Conservation (phyloP, 768 basidiomycete genomes). For the Auriculariales sp. region DNA sequence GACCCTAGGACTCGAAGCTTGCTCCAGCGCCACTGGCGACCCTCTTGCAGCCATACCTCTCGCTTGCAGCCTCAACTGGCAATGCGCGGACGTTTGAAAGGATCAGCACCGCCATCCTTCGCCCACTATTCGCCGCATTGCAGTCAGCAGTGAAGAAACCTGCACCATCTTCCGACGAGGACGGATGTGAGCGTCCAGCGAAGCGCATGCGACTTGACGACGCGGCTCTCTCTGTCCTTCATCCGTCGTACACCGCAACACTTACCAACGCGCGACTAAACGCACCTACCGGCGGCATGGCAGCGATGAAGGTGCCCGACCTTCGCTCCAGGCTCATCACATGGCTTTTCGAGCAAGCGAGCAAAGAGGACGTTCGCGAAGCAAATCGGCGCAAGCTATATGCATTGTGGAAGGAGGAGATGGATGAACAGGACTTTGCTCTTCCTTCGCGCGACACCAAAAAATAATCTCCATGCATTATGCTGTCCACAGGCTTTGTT, state of each 20-base stretch:
- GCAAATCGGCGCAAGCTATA: slow-evolving; percentile 75
- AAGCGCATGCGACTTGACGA: slow-evolving; percentile 30
- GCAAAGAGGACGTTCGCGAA: slow-evolving; percentile 58
- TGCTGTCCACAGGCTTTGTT: too few relatives aligned
- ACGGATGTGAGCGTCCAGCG: slow-evolving; percentile 24
- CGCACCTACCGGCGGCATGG: slow-evolving; percentile 24
- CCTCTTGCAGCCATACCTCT: slow-evolving; percentile 56
- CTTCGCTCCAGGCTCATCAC: slow-evolving; percentile 44
- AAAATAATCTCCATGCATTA: background rate
- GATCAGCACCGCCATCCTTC: slow-evolving; percentile 49
- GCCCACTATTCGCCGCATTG: slow-evolving; percentile 52
- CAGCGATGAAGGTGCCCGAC: slow-evolving; percentile 15
- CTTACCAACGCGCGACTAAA: slow-evolving; percentile 39
- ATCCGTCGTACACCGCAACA: slow-evolving; percentile 28
- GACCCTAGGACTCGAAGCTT: background rate
- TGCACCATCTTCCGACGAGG: slow-evolving; percentile 13
- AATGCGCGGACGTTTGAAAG: slow-evolving; percentile 57
- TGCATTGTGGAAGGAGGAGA: slow-evolving; percentile 52
- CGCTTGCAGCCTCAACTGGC: slow-evolving; percentile 53
- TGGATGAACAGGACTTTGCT: slow-evolving; percentile 16
- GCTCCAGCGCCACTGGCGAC: slow-evolving; percentile 34
- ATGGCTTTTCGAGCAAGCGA: slow-evolving; percentile 59
- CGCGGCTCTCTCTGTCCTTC: slow-evolving; percentile 15
- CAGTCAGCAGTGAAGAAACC: slow-evolving; percentile 11
- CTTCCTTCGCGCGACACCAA: background rate